Base-by-base conservation (phyloP, 2,329 filamentous ascomycete species). In the Cadophora sp. region DNA sequence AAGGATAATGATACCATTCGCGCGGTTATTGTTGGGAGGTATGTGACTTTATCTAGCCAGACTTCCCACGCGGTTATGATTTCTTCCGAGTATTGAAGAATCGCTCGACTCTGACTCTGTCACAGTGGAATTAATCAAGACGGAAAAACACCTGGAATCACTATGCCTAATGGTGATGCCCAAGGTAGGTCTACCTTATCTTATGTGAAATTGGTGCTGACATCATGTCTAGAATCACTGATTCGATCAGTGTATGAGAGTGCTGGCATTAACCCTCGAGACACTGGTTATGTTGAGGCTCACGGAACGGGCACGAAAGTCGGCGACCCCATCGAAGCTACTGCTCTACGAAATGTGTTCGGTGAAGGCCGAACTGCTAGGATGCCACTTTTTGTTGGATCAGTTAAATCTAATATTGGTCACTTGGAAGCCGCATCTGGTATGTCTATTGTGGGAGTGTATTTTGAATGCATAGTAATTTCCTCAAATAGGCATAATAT, bases 101-200 rank as follows among this genome's bases (percentile, higher is more conserved):
- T 13, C 9, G 2, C 5, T 24, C n/a, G 16, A 2, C 43, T 24
- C 50, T 63, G 36, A 56, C 47, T 33, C 11, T 36, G 22, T 24
- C 4, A 73, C 0, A 80, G 77, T 16, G 81, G 78, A 11, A 73
- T 79, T 7, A 83, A 83, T 60, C 79, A 82, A 64, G 81, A 84
- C 66, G 83, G 83, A 4, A 76, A 76, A 22, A 84, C 82, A 0
- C 74, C 78, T 3, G 81, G 82, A 4, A 81, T 84, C 41, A 81
- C 81, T 0, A 75, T 80, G 59, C 83, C 83, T 0, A 83, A 71
- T 82, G 75, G 77, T 1, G 67, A 72, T 3, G 81, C 83, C 0
- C 85, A 87, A 67, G 70, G 67, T 56, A 45, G 48, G 39, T 6
- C 13, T n/a, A 1, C 41, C 24, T 7, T 18, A 16, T 9, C 5